A percentile compares a stretch with the other conserved stretches of the same genome.
Conservation (phyloP, 2,329 filamentous ascomycete genomes). For the Tetracladium maxilliforme region DNA sequence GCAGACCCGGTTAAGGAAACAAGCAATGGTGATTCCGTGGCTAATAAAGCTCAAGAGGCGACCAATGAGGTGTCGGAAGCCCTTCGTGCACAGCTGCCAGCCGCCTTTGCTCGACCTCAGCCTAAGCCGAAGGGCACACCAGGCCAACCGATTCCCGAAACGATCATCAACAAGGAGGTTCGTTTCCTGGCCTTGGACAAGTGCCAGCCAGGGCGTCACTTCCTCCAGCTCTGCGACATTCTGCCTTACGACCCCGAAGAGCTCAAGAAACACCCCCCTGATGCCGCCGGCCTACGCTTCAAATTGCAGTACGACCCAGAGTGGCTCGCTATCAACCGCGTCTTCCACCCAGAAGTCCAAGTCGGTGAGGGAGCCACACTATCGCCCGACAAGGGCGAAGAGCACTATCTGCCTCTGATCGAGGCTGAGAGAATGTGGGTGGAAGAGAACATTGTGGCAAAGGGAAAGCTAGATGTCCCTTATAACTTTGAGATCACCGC, state of each 20-base stretch:
- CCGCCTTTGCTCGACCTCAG: conserved; percentile 46
- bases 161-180: conserved; percentile 66
- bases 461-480: conserved; percentile 52
- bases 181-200: conserved; percentile 88
- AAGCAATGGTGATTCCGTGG: too few relatives aligned
- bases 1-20: too few relatives aligned
- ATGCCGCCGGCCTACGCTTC: conserved; percentile 2
- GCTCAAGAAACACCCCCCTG: neutral
- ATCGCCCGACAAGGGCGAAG: conserved; percentile 51
- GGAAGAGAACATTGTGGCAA: conserved; percentile 53
- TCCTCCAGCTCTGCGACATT: conserved; percentile 65
- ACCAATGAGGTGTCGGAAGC: conserved; percentile 47
- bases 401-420: conserved; percentile 52
- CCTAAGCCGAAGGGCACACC: too few relatives aligned
- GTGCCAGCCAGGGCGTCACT: conserved; percentile 65
- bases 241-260: conserved; percentile 18
- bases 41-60: too few relatives aligned
- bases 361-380: conserved; percentile 45
- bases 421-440: conserved; percentile 65
- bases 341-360: conserved; percentile 51
- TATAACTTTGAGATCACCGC: conserved; percentile 68
- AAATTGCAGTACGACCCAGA: conserved; percentile 70
- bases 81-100: conserved; percentile 60
- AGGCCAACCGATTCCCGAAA: conserved; percentile 51
- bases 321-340: conserved; percentile 87